Evolutionary conservation across 208 protist species (phyloP).

Genomic region (Phytomonas francai): DNA sequence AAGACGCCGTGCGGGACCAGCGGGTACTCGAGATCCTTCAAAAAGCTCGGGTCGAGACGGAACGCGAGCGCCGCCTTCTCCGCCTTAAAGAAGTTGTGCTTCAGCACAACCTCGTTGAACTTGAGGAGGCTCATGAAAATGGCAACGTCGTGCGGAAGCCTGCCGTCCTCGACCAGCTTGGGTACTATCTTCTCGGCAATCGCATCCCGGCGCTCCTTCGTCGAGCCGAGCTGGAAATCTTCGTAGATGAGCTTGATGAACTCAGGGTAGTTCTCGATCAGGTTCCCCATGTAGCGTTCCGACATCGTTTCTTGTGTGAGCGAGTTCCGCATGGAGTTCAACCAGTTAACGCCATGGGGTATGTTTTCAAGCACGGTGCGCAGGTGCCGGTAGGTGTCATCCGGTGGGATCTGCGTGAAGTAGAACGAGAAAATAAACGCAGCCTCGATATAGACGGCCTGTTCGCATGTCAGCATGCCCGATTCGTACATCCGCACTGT

Average conservation of each 20-base stretch:
- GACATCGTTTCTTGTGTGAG: constrained; percentile 86
- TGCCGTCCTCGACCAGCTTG: constrained; percentile 68
- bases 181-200: constrained; percentile 56
- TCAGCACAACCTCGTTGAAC: constrained; percentile 91
- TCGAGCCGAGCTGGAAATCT: constrained; percentile 79
- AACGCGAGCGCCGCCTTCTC: constrained; percentile 88
- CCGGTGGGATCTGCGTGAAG: constrained; percentile 82
- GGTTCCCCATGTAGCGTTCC: constrained; percentile 72
- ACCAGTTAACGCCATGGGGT: constrained; percentile 74
- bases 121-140: constrained; percentile 84
- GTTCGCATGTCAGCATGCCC: constrained; percentile 40
- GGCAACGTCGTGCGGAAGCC: constrained; percentile 51
- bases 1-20: constrained; percentile 88
- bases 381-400: constrained; percentile 74
- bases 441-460: constrained; percentile 65
- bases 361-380: constrained; percentile 51
- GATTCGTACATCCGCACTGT: constrained; percentile 66
- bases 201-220: constrained; percentile 34
- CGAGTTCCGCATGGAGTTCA: constrained; percentile 77
- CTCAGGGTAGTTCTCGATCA: constrained; percentile 76
- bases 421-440: constrained; percentile 80
- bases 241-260: constrained; percentile 84
- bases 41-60: constrained; percentile 84
- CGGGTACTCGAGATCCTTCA: constrained; percentile 73
- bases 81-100: constrained; percentile 95